Conservation (phyloP, 139 green algal genomes). For the Trebouxia sp. region DNA sequence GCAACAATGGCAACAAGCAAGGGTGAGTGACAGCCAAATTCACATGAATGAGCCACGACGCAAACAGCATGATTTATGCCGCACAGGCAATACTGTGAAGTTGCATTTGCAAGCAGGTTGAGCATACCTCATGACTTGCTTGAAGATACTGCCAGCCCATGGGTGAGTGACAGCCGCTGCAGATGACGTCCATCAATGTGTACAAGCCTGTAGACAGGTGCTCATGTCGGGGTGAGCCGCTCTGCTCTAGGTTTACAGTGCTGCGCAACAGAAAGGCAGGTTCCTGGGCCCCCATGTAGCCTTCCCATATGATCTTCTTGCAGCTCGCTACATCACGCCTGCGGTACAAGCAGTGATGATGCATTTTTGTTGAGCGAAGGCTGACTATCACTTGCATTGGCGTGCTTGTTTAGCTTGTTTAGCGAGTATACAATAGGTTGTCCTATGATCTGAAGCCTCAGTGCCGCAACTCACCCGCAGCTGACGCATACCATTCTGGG, state of each 20-base stretch:
- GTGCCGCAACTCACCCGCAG: slow-evolving; percentile 4
- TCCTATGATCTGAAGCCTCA: too few species aligned
- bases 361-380: too few species aligned
- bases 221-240: slow-evolving; percentile 5
- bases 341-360: too few species aligned
- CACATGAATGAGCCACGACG: too few species aligned
- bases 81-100: background rate
- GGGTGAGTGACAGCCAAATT: too few species aligned
- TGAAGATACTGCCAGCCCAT: slow-evolving; percentile 54
- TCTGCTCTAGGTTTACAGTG: slow-evolving; percentile 48
- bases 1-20: too few species aligned
- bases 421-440: too few species aligned
- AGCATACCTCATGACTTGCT: slow-evolving; percentile 31
- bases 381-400: too few species aligned
- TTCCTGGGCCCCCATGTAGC: slow-evolving; percentile 49
- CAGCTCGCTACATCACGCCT: slow-evolving; percentile 19
- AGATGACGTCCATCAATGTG: slow-evolving; percentile 47
- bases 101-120: background rate
- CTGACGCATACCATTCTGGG: slow-evolving; percentile 17
- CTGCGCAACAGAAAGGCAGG: slow-evolving; percentile 48
- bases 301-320: slow-evolving; percentile 51
- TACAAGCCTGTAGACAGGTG: slow-evolving; percentile 48
- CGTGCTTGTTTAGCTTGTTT: too few species aligned
- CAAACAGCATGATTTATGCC: background rate
- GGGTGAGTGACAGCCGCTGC: slow-evolving; percentile 37